phyloP scores from a whole-genome alignment of 2,329 filamentous ascomycete genomes.

The Lecanosticta acicola region DNA sequence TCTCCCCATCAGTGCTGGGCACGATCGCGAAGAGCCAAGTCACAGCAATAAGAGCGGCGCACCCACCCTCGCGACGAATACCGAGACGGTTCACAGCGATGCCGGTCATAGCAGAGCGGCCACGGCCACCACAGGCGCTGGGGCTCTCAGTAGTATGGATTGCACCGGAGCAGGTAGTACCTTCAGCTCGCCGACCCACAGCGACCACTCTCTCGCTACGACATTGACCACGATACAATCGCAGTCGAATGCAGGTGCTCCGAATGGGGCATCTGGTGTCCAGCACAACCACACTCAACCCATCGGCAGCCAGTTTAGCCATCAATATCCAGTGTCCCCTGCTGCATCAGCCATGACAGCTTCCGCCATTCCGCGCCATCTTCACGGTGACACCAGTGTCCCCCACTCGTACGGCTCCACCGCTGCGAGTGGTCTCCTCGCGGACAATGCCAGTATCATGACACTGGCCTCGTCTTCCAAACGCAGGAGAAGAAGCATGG shows the following conservation, averaged over 20 bases:
- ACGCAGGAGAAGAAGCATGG: conserved; percentile 70
- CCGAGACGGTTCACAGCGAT: conserved; percentile 68
- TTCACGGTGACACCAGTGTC: conserved; percentile 42
- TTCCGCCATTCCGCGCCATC: conserved; percentile 66
- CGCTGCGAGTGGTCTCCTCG: conserved; percentile 74
- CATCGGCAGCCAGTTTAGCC: conserved; percentile 48
- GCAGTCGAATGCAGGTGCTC: conserved; percentile 43
- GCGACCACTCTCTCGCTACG: conserved; percentile 72
- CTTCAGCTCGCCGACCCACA: conserved; percentile 77
- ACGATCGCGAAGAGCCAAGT: conserved; percentile 52
- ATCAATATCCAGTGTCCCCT: conserved; percentile 50
- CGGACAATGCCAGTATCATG: conserved; percentile 79
- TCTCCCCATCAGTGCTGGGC: conserved; percentile 44
- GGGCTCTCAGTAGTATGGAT: conserved; percentile 53
- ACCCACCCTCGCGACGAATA: conserved; percentile 77
- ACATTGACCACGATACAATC: conserved; percentile 84
- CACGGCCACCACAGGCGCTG: conserved; percentile 64
- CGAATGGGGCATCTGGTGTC: conserved; percentile 28
- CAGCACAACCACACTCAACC: conserved; percentile 30
- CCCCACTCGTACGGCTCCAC: conserved; percentile 63
- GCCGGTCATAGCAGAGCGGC: conserved; percentile 74
- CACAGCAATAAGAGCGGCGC: conserved; percentile 67
- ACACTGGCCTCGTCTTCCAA: conserved; percentile 80
- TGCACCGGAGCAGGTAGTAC: conserved; percentile 63
- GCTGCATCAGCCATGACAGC: conserved; percentile 54